Evolutionary conservation across 495 filamentous ascomycete species (phyloP).

Genomic region (Pseudoneurospora amorphoporcata): DNA sequence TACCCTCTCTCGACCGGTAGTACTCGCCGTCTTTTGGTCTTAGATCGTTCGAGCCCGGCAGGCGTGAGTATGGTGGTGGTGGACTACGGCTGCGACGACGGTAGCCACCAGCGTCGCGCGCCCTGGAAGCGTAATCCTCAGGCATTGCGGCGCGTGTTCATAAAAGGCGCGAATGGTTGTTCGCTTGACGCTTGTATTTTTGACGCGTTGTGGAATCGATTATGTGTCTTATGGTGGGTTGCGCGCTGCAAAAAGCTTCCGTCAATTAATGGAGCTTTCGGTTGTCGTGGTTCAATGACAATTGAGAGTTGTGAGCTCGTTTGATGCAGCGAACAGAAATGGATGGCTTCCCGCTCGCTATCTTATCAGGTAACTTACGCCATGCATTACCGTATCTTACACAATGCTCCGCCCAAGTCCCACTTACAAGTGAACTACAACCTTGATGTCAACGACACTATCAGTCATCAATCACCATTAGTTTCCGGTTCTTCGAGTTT

Average conservation of each 20-base stretch:
- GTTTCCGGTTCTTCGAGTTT: background rate
- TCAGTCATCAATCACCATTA: background rate
- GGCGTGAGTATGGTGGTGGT: constrained; percentile 3
- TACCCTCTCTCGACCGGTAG: constrained; percentile 39
- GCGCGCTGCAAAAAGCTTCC: background rate
- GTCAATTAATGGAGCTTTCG: background rate
- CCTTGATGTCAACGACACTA: background rate
- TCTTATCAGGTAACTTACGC: background rate
- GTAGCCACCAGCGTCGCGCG: constrained; percentile 12
- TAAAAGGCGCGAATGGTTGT: background rate
- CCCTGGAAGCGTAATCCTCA: constrained; percentile 10
- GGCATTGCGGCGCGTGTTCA: constrained; percentile 11
- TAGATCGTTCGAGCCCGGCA: constrained; percentile 10
- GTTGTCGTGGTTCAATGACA: background rate
- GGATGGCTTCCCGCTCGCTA: background rate
- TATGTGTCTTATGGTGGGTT: background rate
- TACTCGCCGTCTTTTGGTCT: constrained; percentile 18
- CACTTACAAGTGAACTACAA: background rate
- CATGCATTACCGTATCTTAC: background rate
- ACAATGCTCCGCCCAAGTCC: background rate
- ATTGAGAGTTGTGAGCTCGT: background rate
- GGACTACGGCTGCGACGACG: constrained; percentile 10
- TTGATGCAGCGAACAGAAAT: background rate
- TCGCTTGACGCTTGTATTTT: background rate
- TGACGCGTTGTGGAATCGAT: background rate